These are phyloP conservation scores for Microbotryum saponariae DNA, from an alignment of 1,284 basidiomycete species.

Conservation along the genomic window DNA sequence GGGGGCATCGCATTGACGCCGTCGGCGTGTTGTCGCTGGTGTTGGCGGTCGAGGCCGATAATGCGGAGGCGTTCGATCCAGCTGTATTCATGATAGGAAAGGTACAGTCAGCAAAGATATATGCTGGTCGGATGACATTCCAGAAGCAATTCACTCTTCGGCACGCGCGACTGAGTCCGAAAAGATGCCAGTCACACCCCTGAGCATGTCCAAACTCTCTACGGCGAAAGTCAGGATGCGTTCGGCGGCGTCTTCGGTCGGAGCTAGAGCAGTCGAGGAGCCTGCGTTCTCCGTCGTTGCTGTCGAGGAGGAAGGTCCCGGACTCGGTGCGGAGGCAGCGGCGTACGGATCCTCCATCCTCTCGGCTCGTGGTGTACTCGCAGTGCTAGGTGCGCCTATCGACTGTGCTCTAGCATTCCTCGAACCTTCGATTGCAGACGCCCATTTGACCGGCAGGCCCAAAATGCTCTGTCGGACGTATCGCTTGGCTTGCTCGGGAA, in stretches of 20 bases:
- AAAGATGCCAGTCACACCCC: conserved; percentile 74
- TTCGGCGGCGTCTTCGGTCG: conserved; percentile 61
- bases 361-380: conserved; percentile 21
- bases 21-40: conserved; percentile 15
- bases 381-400: conserved; percentile 9
- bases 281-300: not conserved
- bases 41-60: conserved; percentile 61
- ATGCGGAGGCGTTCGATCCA: conserved; percentile 71
- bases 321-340: not conserved
- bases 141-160: conserved; percentile 57
- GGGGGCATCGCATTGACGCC: not conserved
- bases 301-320: no score
- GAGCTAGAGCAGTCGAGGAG: conserved; percentile 41
- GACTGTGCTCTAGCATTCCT: not conserved
- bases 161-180: conserved; percentile 79
- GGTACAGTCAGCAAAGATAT: not conserved
- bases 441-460: conserved; percentile 72
- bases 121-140: not conserved
- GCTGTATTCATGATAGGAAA: conserved; percentile 40
- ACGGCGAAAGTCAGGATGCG: conserved; percentile 74
- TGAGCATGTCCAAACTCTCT: conserved; percentile 84
- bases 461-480: conserved; percentile 74
- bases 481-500: conserved; percentile 72
- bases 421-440: conserved; percentile 40
- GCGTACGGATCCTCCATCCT: conserved; percentile 12